Base-by-base conservation (phyloP, 371 early-diverging fungal species). In the Mucor racemosus region DNA sequence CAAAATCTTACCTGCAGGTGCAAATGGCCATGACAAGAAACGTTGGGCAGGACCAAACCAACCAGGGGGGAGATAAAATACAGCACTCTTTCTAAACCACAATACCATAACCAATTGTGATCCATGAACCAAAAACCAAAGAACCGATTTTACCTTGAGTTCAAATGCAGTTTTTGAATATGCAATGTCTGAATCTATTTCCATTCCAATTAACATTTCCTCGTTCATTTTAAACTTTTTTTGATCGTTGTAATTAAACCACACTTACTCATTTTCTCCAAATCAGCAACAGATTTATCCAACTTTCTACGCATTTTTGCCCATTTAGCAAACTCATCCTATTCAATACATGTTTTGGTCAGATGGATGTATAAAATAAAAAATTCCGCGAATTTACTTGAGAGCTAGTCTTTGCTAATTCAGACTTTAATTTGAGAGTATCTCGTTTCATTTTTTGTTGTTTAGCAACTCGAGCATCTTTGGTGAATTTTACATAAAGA, bases 251-350 rank as follows among this genome's bases (percentile, higher is more conserved):
- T 48, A 10, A 8, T 55, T 36, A 6, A 14, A 35, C 9, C 14
- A 5, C 17, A 53, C 82, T 71, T 86, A 90, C 90, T 81, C 56
- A 86, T 39, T 63, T 86, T 83, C 31, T 92, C 91, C 26, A 86
- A 73, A 57, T 89, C 89, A 14, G 84, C 83, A 59, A 85, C 76
- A 38, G 79, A 76, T 58, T 87, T 89, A 76, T 96, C 97, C 62
- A 94, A 84, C 66, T 87, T 85, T 73, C 97, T 85, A 48, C 95
- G 85, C 73, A 95, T 78, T 78, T 94, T 95, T 46, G 97, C 97
- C 97, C 97, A 97, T 75, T 91, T 92, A 17, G 97, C 94, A 86
- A 97, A 97, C 76, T 96, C 91, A 76, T 96, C 95, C 88, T 91
- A 67, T 54, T 39, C 6, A 55, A 21, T 46, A 42, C 36, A 26